Evolutionary conservation across 495 filamentous ascomycete species (phyloP).

Genomic region (Podospora comata): DNA sequence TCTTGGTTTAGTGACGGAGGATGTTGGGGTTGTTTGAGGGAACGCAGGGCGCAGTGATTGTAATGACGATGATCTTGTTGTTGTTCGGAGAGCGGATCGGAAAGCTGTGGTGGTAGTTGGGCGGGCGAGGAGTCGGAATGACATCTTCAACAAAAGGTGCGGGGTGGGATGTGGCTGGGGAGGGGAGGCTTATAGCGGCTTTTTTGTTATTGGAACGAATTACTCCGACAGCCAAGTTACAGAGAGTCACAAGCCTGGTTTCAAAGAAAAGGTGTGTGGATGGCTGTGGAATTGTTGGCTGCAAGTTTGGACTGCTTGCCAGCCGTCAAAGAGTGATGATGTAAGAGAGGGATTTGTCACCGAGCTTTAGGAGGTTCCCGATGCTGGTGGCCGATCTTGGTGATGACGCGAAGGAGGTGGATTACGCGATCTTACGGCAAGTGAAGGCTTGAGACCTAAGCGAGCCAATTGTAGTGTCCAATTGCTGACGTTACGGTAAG

Average conservation of each 20-base stretch:
- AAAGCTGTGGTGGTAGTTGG: neutral
- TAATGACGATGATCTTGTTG: neutral
- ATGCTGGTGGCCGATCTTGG: neutral
- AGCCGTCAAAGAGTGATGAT: neutral
- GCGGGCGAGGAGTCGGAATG: constrained; percentile 26
- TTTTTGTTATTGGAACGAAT: neutral
- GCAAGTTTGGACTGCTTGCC: neutral
- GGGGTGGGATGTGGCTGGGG: neutral
- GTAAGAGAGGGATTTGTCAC: constrained; percentile 11
- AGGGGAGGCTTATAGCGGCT: constrained; percentile 4
- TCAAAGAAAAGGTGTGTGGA: constrained; percentile 5
- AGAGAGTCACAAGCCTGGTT: neutral
- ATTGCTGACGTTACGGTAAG: neutral
- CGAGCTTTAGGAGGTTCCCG: neutral
- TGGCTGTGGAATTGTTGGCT: neutral
- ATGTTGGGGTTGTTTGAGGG: constrained; percentile 13
- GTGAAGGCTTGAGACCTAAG: neutral
- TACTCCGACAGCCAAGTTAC: neutral
- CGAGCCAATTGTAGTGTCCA: neutral
- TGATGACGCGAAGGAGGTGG: neutral
- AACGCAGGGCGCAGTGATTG: constrained; percentile 15
- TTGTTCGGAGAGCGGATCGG: neutral
- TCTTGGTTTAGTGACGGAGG: constrained; percentile 20
- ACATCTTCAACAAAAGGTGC: constrained; percentile 21
- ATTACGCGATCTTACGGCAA: neutral